A percentile compares a stretch with the other conserved stretches of the same genome.
These are phyloP conservation scores for Elongisporangium senticosum DNA, from an alignment of 352 stramenopile genomes.

Conservation along the genomic window DNA sequence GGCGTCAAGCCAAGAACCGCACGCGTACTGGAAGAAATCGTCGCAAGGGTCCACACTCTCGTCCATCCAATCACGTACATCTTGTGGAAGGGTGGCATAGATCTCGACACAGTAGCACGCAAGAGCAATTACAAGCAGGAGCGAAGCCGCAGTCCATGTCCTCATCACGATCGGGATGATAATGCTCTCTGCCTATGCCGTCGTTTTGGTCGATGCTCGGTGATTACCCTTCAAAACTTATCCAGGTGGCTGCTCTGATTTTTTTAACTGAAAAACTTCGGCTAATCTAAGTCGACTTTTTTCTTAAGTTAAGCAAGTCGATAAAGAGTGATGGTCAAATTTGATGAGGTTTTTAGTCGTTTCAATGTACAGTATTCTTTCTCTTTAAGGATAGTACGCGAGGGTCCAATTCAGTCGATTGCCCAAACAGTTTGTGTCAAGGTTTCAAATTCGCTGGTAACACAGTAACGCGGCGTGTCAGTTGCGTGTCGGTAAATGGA, in stretches of 20 bases:
- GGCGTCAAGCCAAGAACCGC: neutral
- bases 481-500: neutral
- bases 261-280: neutral
- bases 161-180: neutral
- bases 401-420: neutral
- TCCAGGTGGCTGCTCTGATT: neutral
- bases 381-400: neutral
- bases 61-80: conserved; percentile 1
- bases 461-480: neutral
- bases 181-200: too few relatives aligned
- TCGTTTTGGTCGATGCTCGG: too few relatives aligned
- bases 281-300: neutral
- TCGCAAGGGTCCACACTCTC: conserved; percentile 1
- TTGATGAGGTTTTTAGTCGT: neutral
- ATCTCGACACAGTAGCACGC: neutral
- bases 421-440: neutral
- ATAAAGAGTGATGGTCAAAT: neutral
- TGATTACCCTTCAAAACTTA: too few relatives aligned
- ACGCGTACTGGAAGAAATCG: conserved; percentile 2
- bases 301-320: too few relatives aligned
- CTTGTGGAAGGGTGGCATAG: neutral
- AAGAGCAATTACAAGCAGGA: neutral
- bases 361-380: neutral
- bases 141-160: neutral
- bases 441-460: neutral